Evolutionary conservation across 2,329 filamentous ascomycete species (phyloP), one percentile per base, ranked within the genome.

Genomic region (Aureobasidium namibiae): DNA sequence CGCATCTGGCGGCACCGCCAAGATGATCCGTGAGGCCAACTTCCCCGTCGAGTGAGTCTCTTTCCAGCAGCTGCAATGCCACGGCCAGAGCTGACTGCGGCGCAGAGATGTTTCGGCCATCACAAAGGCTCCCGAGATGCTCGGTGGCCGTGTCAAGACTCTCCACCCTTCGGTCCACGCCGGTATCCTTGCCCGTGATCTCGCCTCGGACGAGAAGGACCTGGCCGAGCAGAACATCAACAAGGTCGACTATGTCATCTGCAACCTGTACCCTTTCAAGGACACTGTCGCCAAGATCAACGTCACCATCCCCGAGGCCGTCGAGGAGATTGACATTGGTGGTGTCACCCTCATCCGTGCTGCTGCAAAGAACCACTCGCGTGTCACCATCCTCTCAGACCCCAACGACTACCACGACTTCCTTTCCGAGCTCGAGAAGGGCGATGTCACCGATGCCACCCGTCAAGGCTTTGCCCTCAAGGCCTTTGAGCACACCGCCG

Each of bases 221-320:
- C 86, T 99, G 52, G 90, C 90, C 54, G 89, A 94, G 74, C 90
- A 95, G 78, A 94, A 91, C 76, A 96, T 96, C 73, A 83, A 89
- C 78, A 95, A 95, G 78, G 90, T 96, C 61, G 90, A 95, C 82
- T 95, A 87, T 68, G 90, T 96, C 58, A 75, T 99, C 72, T 97
- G 94, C 87, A 99, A 99, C 78, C 83, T 99, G 59, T 97, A 99
- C 76, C 94, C 94, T 13, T 99, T 99, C 85, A 96, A 96, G 80
- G 92, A 97, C 73, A 99, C 94, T 33, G 86, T 99, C 67, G 88
- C 91, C 68, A 95, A 96, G 82, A 86, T 95, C 79, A 95, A 96
- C 70, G 94, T 99, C 69, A 97, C 92, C 62, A 89, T 99, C 63
- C 85, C 90, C 54, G 92, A 99, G 78, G 94, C 94, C 54, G 92